These are phyloP conservation scores for Saturnispora hagleri DNA, from an alignment of 805 yeast genomes.

Conservation along the genomic window DNA sequence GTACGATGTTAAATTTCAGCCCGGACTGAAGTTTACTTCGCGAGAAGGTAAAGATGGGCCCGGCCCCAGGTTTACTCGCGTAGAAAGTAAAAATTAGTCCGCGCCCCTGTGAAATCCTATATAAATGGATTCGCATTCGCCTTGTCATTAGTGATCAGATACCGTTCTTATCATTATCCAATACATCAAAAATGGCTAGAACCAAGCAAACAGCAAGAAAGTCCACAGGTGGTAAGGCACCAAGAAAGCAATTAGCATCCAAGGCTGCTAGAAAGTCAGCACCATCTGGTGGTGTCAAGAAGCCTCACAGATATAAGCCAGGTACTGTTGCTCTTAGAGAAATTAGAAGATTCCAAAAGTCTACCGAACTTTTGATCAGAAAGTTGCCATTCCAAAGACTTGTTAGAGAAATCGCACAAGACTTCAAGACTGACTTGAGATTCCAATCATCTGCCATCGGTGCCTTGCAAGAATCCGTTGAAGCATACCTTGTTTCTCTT, in stretches of 20 bases:
- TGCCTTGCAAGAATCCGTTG: constrained; percentile 97
- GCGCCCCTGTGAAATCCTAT: background rate
- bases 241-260: constrained; percentile 88
- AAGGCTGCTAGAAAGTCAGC: constrained; percentile 92
- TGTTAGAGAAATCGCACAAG: constrained; percentile 93
- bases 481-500: constrained; percentile 91
- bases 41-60: constrained; percentile 2
- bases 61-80: constrained; percentile 2
- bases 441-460: constrained; percentile 97
- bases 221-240: constrained; percentile 93
- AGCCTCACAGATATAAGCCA: constrained; percentile 95
- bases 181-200: constrained; percentile 60
- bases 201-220: constrained; percentile 92
- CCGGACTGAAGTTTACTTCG: constrained; percentile 4
- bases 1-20: background rate
- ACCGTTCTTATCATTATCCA: background rate
- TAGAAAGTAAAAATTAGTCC: constrained; percentile 1
- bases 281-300: constrained; percentile 91
- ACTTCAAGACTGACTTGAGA: constrained; percentile 86
- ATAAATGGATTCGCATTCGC: background rate
- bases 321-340: constrained; percentile 96
- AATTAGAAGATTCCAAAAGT: constrained; percentile 94
- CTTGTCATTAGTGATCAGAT: background rate
- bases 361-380: constrained; percentile 90
- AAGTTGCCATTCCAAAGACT: constrained; percentile 96